Percentiles rank a stretch among this genome's conserved stretches.
Conservation (phyloP, 495 filamentous ascomycete genomes). For the Cladorrhinum samala region DNA sequence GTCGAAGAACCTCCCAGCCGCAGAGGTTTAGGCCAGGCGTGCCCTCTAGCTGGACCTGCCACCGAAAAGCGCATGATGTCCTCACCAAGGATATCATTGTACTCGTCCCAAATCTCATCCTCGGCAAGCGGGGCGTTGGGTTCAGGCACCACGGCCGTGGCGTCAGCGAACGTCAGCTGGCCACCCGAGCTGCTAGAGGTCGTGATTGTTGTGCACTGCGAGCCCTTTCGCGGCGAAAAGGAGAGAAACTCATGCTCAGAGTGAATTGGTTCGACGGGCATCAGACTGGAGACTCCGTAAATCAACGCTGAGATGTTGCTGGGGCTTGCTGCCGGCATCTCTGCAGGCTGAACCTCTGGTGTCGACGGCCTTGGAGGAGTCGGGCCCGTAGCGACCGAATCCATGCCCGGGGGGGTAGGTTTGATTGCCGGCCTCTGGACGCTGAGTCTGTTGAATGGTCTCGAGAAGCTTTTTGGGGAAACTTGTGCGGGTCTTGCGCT, state of each 20-base stretch:
- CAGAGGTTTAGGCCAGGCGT: constrained; percentile 40
- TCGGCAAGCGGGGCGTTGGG: constrained; percentile 55
- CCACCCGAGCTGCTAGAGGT: constrained; percentile 57
- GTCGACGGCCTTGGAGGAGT: constrained; percentile 37
- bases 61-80: constrained; percentile 40
- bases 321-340: constrained; percentile 12
- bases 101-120: constrained; percentile 94
- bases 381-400: constrained; percentile 43
- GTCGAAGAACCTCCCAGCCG: constrained; percentile 32
- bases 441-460: constrained; percentile 49
- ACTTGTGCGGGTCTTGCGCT: constrained; percentile 65
- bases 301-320: constrained; percentile 21
- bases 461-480: constrained; percentile 76
- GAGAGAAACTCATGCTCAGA: constrained; percentile 53
- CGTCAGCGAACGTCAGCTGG: constrained; percentile 41
- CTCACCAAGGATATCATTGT: constrained; percentile 80
- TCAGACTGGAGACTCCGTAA: constrained; percentile 15
- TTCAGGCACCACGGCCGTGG: constrained; percentile 57
- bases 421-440: constrained; percentile 16
- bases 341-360: constrained; percentile 28
- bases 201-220: constrained; percentile 57
- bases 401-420: constrained; percentile 23
- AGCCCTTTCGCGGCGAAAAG: constrained; percentile 67
- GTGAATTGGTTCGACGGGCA: constrained; percentile 13
- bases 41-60: constrained; percentile 36